These are phyloP conservation scores for Solanum microdontum DNA, from an alignment of 257 asterid species.

Conservation along the genomic window DNA sequence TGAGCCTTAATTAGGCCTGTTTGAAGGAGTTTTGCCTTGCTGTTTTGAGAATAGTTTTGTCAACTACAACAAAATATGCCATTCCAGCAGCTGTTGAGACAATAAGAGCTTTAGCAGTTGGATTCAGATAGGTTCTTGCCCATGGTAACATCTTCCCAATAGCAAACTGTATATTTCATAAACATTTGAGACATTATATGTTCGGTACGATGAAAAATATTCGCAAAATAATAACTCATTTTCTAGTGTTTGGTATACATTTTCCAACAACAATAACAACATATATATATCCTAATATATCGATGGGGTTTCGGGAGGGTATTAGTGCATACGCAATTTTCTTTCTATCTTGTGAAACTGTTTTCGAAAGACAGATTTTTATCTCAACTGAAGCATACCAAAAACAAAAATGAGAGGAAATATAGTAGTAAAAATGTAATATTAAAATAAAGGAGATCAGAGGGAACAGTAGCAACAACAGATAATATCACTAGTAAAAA, in stretches of 20 bases:
- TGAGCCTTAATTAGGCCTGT: neutral
- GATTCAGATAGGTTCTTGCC: conserved; percentile 39
- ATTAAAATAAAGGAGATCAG: no score
- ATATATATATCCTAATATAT: no score
- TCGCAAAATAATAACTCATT: neutral
- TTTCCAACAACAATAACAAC: neutral
- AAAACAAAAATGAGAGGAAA: neutral
- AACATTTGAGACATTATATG: neutral
- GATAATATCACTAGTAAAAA: no score
- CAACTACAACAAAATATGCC: conserved; percentile 89
- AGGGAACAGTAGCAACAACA: neutral
- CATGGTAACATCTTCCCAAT: conserved; percentile 73
- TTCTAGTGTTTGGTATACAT: neutral
- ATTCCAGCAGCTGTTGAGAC: conserved; percentile 76
- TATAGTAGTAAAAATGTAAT: neutral
- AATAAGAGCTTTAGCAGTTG: conserved; percentile 78
- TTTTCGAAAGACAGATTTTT: no score
- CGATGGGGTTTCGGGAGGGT: neutral
- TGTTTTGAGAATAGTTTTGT: conserved; percentile 66
- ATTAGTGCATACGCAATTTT: no score
- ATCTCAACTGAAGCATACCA: neutral
- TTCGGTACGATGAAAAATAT: neutral
- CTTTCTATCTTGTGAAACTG: neutral
- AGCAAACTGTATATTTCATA: conserved; percentile 37
- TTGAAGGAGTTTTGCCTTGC: conserved; percentile 70